phyloP scores from a whole-genome alignment of 805 yeast species.

The Pichia manshurica region DNA sequence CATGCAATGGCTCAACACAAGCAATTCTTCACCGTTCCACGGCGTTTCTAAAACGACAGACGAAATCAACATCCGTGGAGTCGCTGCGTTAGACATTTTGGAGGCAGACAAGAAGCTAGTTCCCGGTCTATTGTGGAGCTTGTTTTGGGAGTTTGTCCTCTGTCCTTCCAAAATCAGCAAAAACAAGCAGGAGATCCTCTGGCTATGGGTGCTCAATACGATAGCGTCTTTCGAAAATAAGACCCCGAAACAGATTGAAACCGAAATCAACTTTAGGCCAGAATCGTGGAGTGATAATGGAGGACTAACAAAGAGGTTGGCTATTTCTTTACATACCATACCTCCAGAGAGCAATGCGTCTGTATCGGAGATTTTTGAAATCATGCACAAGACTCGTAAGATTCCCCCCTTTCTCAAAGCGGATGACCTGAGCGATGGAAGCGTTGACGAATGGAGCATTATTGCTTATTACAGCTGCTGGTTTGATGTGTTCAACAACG shows the following conservation, averaged over 20 bases:
- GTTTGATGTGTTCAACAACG: conserved; percentile 40
- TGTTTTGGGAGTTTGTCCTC: conserved; percentile 5
- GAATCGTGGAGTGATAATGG: neutral
- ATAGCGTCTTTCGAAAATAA: neutral
- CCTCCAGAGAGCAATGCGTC: neutral
- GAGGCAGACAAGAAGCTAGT: conserved; percentile 1
- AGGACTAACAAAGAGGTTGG: neutral
- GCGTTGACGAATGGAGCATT: conserved; percentile 53
- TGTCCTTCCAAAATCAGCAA: neutral
- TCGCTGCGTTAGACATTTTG: conserved; percentile 3
- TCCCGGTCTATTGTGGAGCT: conserved; percentile 3
- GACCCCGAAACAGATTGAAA: neutral
- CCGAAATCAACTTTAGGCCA: neutral
- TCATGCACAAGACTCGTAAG: neutral
- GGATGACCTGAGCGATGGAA: neutral
- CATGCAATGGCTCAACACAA: conserved; percentile 5
- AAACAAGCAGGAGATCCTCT: conserved; percentile 1
- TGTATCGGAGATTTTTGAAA: neutral
- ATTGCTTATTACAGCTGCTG: conserved; percentile 55
- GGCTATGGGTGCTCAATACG: neutral
- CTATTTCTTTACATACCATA: neutral
- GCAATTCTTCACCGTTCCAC: conserved; percentile 2
- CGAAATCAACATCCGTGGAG: neutral
- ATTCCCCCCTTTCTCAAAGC: neutral
- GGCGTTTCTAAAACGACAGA: neutral